Evolutionary conservation across 2,329 filamentous ascomycete species (phyloP).

Genomic region (Ascocoryne sarcoides): DNA sequence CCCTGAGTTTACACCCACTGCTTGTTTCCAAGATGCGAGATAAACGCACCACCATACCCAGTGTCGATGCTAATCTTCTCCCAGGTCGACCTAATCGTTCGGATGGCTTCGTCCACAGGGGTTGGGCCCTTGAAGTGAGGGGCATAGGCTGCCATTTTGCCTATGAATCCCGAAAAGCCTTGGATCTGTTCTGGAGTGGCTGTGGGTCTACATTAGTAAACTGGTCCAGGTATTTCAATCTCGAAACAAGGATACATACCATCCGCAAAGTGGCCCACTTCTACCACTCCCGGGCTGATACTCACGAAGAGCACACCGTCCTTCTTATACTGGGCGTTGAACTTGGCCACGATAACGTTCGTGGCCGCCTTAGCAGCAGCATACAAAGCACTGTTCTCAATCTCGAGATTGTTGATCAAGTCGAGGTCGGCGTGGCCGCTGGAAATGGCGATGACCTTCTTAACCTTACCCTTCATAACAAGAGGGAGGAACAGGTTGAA

Average conservation of each 20-base stretch:
- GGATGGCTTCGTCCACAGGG: constrained; percentile 18
- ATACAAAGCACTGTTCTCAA: constrained; percentile 35
- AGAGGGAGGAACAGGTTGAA: constrained; percentile 45
- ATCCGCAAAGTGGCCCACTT: constrained; percentile 29
- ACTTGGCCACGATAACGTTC: constrained; percentile 47
- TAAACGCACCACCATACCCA: constrained; percentile 15
- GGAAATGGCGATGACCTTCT: constrained; percentile 45
- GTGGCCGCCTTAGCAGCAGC: constrained; percentile 42
- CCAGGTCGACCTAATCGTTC: constrained; percentile 13
- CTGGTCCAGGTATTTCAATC: constrained; percentile 6
- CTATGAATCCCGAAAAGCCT: constrained; percentile 16
- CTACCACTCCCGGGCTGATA: constrained; percentile 43
- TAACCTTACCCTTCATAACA: constrained; percentile 38
- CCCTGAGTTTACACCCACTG: constrained; percentile 7
- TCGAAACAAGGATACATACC: constrained; percentile 13
- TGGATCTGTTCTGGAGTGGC: constrained; percentile 17
- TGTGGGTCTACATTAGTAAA: constrained; percentile 10
- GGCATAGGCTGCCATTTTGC: constrained; percentile 16
- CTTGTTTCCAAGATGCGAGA: constrained; percentile 12
- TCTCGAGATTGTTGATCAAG: constrained; percentile 31
- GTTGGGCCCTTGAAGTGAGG: constrained; percentile 22
- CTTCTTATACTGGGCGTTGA: constrained; percentile 37
- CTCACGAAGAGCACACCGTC: constrained; percentile 44
- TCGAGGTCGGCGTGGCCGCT: constrained; percentile 39
- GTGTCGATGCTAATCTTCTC: constrained; percentile 21